Evolutionary conservation across 257 asterid species (phyloP), one percentile per base, ranked within the genome.

Genomic region (Rubia yunnanensis): DNA sequence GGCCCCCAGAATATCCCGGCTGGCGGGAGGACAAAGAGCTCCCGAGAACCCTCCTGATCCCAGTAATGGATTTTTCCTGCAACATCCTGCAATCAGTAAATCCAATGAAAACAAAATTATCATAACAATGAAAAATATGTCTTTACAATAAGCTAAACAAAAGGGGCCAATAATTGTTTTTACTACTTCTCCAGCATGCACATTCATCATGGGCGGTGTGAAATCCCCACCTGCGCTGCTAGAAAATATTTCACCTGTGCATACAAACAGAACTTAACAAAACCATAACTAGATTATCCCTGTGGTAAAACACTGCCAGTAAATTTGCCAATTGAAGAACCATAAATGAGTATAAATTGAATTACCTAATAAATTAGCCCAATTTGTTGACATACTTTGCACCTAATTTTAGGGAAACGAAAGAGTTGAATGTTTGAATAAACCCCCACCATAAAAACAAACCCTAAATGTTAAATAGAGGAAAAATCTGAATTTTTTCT

Each of bases 1-100:
- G 69, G 35, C 97, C 97, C 2, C 97, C 97, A 23, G 96, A 85
- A 15, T 89, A 79, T 72, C 96, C 94, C 1, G 99, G 96, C 83
- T 92, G 99, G 65, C 97, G 95, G 68, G 46, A 92, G 88, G 71
- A 92, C 84, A 49, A 97, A 92, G 48, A 92, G 70, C 56, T 96
- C 99, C 52, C 94, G 65, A 66, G 82, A 76, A 27, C 94, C 96
- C 81, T 83, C 84, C 31, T 87, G 97, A 54, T 86, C 85, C 79
- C 89, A 84, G 4, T 92, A 83, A 49, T 84, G 78, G 73, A 92
- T 84, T 76, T 89, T 89, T 55, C 88, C 96, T 7, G 99, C 95
- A 68, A 89, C 94, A 75, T 92, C 99, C 99, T 92, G 81, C 72
- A 76, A n/a, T 3, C 52, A 15, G n/a, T 44, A 44, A 44, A 3